These are phyloP conservation scores for Naganishia vishniacii DNA, from an alignment of 768 basidiomycete genomes.

Conservation along the genomic window DNA sequence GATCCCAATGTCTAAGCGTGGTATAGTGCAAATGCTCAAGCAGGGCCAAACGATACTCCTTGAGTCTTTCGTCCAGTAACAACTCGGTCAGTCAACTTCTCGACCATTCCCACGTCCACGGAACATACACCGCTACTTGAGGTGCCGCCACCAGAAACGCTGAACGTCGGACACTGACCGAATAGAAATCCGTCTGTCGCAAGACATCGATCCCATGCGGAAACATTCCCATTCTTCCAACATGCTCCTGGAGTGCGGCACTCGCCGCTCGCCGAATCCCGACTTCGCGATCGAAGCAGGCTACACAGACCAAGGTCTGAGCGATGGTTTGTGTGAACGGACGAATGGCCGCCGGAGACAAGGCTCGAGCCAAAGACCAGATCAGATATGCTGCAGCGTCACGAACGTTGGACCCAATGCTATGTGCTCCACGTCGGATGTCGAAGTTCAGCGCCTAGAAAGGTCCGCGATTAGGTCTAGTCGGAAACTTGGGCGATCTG, in stretches of 20 bases:
- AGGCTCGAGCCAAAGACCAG: slow-evolving; percentile 83
- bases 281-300: slow-evolving; percentile 87
- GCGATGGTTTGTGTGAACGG: slow-evolving; percentile 66
- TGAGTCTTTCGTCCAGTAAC: slow-evolving; percentile 56
- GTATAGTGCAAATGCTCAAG: slow-evolving; percentile 68
- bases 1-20: slow-evolving; percentile 83
- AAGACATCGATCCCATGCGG: slow-evolving; percentile 91
- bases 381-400: slow-evolving; percentile 91
- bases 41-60: slow-evolving; percentile 65
- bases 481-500: slow-evolving; percentile 18
- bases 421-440: slow-evolving; percentile 82
- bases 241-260: slow-evolving; percentile 94
- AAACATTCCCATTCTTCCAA: slow-evolving; percentile 82
- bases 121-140: slow-evolving; percentile 68
- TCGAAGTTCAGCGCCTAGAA: slow-evolving; percentile 83
- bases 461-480: not conserved
- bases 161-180: slow-evolving; percentile 75
- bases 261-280: slow-evolving; percentile 92
- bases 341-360: slow-evolving; percentile 52
- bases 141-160: slow-evolving; percentile 80
- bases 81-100: not conserved
- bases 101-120: not conserved
- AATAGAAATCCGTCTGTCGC: slow-evolving; percentile 87
- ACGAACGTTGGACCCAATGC: slow-evolving; percentile 87
- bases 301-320: slow-evolving; percentile 65